Evolutionary conservation across 441 rosid species (phyloP), one percentile per base, ranked within the genome.

Genomic region (Pelargonium myrrhifolium): DNA sequence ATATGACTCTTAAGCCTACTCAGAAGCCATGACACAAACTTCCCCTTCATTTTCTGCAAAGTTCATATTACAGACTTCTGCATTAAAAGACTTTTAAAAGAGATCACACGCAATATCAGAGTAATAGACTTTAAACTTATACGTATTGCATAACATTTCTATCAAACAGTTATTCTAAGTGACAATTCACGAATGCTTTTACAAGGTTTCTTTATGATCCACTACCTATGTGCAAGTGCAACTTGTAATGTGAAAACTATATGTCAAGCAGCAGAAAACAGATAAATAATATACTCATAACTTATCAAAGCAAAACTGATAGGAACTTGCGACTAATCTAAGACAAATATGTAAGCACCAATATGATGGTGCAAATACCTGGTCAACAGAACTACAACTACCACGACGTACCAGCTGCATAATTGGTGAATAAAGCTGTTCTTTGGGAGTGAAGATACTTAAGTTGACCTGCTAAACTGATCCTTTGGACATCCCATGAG

Each of bases 401-500:
- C 8, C 17, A 14, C 18, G 5, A 35, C 39, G 39, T 35, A 35
- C 8, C 56, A 49, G 56, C 18, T 49, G 9, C 20, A 17, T 14
- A 15, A 53, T 17, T 53, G 8, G 59, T 53, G 59, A 17, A 4
- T n/a, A 17, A 53, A 53, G 59, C 21, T 53, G 59, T 53, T 53
- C 18, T 53, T 5, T 53, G 59, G 24, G n/a, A n/a, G n/a, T n/a
- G 59, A 49, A 49, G 18, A 49, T 49, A 49, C 18, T 49, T 1
- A 7, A 53, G 59, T 53, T 53, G 24, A 53, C 59, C 59, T 17
- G 24, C 59, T 15, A 6, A 17, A 53, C 9, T 53, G 59, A 53
- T 53, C 59, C 59, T 53, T 45, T 53, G 59, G 21, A 53, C 59
- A 3, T 53, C 9, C 59, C 59, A 17, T 53, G 59, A 53, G 59